Percentiles rank a stretch among this genome's conserved stretches.
phyloP scores from a whole-genome alignment of 176 grass and related monocot genomes.

The Aegilops bicornis region DNA sequence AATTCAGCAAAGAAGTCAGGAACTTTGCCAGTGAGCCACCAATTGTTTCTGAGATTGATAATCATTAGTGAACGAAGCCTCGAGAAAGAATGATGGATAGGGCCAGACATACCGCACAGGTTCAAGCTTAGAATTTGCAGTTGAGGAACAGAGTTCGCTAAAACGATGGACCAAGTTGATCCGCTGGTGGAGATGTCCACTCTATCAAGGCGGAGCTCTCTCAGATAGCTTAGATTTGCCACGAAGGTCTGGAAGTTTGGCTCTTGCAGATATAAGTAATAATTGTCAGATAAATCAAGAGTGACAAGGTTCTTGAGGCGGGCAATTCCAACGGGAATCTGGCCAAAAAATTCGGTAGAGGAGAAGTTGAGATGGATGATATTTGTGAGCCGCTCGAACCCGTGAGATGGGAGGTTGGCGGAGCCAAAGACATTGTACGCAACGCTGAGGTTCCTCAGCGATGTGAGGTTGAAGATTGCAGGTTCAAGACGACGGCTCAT shows the following conservation, averaged over 20 bases:
- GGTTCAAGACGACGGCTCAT: not conserved
- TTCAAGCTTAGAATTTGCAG: not conserved
- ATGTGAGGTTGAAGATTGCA: not conserved
- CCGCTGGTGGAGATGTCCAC: not conserved
- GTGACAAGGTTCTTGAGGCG: not conserved
- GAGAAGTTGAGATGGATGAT: not conserved
- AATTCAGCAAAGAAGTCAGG: not conserved
- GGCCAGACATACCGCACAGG: not conserved
- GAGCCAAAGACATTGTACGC: not conserved
- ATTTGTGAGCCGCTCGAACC: not conserved
- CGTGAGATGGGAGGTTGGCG: not conserved
- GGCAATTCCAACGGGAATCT: not conserved
- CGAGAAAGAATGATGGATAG: not conserved
- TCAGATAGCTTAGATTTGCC: conserved; percentile 40
- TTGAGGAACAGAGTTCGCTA: conserved; percentile 12
- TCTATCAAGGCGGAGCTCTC: conserved; percentile 7
- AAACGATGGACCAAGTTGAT: conserved; percentile 13
- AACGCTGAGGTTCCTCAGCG: not conserved
- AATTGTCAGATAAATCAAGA: not conserved
- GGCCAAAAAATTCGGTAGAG: rapidly evolving
- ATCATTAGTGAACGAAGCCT: not conserved
- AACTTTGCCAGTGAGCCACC: not conserved
- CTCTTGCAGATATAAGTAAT: not conserved
- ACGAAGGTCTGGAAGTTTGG: conserved; percentile 14
- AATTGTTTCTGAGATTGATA: not conserved